phyloP scores from a whole-genome alignment of 2,329 filamentous ascomycete species.

The Apiospora koreana region DNA sequence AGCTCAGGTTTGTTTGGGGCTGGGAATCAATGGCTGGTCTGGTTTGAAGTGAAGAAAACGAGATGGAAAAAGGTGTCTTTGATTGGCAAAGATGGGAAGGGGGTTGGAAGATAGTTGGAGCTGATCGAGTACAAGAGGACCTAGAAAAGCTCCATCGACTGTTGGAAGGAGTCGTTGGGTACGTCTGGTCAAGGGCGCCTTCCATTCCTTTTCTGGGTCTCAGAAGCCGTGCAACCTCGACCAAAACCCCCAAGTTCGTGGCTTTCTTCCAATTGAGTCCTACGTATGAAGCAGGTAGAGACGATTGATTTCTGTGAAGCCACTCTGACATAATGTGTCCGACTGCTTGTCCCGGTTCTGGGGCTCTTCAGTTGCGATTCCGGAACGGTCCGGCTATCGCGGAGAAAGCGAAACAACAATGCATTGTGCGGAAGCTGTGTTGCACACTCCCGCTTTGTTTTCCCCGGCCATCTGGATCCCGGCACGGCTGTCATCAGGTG shows the following conservation, averaged over 20 bases:
- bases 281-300: too few relatives aligned
- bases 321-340: too few relatives aligned
- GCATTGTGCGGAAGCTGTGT: not conserved
- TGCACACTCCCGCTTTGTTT: constrained; percentile 1
- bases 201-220: not conserved
- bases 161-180: not conserved
- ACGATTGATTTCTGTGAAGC: too few relatives aligned
- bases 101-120: not conserved
- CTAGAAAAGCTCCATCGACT: too few relatives aligned
- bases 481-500: not conserved
- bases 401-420: not conserved
- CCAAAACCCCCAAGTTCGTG: not conserved
- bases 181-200: not conserved
- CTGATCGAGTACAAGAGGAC: too few relatives aligned
- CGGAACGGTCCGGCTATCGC: not conserved
- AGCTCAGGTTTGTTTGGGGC: too few relatives aligned
- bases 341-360: too few relatives aligned
- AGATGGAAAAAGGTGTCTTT: not conserved
- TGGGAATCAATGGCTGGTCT: too few relatives aligned
- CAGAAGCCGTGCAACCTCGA: not conserved
- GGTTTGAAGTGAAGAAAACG: too few relatives aligned
- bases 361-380: not conserved
- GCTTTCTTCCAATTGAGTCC: not conserved
- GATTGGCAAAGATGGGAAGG: not conserved
- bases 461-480: not conserved